Evolutionary conservation across 2,329 filamentous ascomycete genomes (phyloP).

Genomic region (Aureobasidium pullulans): DNA sequence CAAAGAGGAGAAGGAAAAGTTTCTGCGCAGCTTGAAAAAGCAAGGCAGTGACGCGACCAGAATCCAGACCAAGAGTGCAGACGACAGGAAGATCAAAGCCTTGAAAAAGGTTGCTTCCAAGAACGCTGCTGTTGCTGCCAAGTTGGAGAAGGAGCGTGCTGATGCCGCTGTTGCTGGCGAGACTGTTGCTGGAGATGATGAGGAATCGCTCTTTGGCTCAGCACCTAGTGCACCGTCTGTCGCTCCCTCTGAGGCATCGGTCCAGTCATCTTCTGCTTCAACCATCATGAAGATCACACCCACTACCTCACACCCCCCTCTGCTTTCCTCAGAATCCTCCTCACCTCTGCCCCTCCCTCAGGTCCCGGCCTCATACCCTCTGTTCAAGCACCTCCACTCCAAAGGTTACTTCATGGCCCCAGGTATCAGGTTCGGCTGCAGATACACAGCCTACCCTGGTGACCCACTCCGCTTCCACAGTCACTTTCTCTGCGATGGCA

Average conservation of each 20-base stretch:
- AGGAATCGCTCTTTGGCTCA: slow-evolving; percentile 8
- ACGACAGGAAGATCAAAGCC: slow-evolving; percentile 42
- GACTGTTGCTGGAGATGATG: neutral
- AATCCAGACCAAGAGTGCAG: slow-evolving; percentile 39
- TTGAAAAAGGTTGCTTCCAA: slow-evolving; percentile 50
- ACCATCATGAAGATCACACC: slow-evolving; percentile 35
- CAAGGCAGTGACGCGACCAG: slow-evolving; percentile 46
- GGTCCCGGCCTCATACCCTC: slow-evolving; percentile 53
- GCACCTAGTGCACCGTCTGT: neutral
- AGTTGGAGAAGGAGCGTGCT: neutral
- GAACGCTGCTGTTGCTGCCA: slow-evolving; percentile 24
- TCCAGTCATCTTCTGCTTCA: slow-evolving; percentile 2
- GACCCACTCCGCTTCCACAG: slow-evolving; percentile 93
- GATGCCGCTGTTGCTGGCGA: slow-evolving; percentile 8
- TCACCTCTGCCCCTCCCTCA: slow-evolving; percentile 23
- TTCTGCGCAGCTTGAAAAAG: slow-evolving; percentile 50
- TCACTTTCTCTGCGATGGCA: slow-evolving; percentile 80
- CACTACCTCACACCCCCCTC: slow-evolving; percentile 41
- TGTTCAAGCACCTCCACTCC: slow-evolving; percentile 74
- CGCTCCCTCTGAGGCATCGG: slow-evolving; percentile 1
- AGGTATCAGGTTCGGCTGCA: slow-evolving; percentile 86
- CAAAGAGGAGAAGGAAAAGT: slow-evolving; percentile 52
- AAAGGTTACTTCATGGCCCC: slow-evolving; percentile 82
- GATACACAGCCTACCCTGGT: slow-evolving; percentile 91
- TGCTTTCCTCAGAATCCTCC: slow-evolving; percentile 20